Conservation (phyloP, 78 protist species). For the Guillardia theta region DNA sequence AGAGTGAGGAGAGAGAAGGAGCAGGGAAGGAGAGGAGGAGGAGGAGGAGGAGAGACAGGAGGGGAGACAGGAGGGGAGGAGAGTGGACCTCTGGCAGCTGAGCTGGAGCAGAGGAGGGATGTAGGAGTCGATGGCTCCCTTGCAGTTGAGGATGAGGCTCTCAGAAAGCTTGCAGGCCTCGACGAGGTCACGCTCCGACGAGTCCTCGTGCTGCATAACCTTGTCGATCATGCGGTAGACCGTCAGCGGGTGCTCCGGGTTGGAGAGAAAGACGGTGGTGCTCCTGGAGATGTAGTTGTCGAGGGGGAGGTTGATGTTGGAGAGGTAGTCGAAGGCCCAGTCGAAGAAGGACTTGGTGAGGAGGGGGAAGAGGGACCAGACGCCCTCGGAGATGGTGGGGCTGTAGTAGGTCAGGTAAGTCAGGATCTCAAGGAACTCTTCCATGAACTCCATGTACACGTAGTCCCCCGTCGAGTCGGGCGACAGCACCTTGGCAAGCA, state of each 20-base stretch:
- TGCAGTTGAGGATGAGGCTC: constrained; percentile 23
- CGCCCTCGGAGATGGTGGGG: not conserved
- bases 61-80: not conserved
- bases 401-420: constrained; percentile 8
- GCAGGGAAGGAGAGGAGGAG: not conserved
- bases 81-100: not conserved
- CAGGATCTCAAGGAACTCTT: not conserved
- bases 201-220: not conserved
- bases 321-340: constrained; percentile 11
- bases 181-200: not conserved
- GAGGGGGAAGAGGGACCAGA: not conserved
- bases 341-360: not conserved
- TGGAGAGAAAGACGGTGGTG: not conserved
- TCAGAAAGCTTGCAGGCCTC: constrained; percentile 9
- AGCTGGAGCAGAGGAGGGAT: not conserved
- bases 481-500: not conserved
- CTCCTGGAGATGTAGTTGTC: not conserved
- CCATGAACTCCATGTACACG: not conserved
- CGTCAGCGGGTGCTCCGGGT: not conserved
- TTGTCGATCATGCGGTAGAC: not conserved
- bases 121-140: not conserved
- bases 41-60: not conserved
- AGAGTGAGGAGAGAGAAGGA: not conserved
- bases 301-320: not conserved
- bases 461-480: not conserved